Base-by-base conservation (phyloP, 148 eudicot genomes). In the Heliosperma pusillum region DNA sequence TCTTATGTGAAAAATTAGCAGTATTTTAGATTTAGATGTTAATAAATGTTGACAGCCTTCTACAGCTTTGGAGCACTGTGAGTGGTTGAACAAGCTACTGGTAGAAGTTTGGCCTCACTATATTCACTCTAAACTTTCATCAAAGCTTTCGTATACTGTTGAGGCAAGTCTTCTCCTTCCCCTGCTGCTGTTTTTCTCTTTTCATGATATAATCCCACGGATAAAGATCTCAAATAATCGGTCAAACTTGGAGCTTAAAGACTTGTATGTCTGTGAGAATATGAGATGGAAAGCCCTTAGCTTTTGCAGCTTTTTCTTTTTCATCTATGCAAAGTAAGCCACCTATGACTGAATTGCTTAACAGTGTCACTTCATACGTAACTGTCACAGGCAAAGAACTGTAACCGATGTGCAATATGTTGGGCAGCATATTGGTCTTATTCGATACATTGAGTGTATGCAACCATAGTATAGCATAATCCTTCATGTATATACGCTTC, bases 51-150 rank as follows among this genome's bases (percentile, higher is more conserved):
- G 70, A 33, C 88, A 96, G 99, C 90, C 95, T 59, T 83, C 80
- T 53, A 96, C 99, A 71, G 93, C 99, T 30, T 70, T 90, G 86
- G 99, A 96, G 79, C 95, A 90, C 76, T 96, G 97, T 81, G 93
- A 90, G 79, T 96, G 99, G 99, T 86, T 96, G 77, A 92, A 93
- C 88, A 96, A 89, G 88, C 86, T 96, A 76, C 71, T 96, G 70
- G 77, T 78, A 75, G 94, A 90, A 76, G 76, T 96, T 74, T 96
- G 99, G 99, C 86, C 94, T 42, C 81, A 84, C 70, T 96, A 80
- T 81, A 84, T 96, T 56, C 89, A 85, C 80, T 92, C 91, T 20
- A 91, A 80, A 90, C 77, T 96, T 77, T 96, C 95, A 50, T 78
- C 76, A 63, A 88, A 74, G 82, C 87, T 96, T 73, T 86, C 91